Evolutionary conservation across 805 yeast species (phyloP).

Genomic region (Candida easanensis): DNA sequence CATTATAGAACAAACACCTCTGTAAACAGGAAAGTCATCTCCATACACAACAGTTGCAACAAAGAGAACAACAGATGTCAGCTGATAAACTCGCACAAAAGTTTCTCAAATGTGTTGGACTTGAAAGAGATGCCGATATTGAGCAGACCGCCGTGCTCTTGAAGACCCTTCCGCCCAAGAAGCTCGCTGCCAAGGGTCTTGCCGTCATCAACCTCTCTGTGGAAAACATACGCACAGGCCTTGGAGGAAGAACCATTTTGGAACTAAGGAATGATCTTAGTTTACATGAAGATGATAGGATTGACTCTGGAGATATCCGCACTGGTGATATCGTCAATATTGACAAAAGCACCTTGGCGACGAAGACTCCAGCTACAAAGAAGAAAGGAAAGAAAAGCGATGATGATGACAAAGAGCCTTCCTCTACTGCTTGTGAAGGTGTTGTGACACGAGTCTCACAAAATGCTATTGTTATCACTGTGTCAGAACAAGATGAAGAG

Average conservation of each 20-base stretch:
- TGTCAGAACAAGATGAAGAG: conserved; percentile 56
- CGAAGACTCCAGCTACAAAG: not conserved
- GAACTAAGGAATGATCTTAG: conserved; percentile 60
- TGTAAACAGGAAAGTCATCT: no score
- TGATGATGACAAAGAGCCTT: conserved; percentile 22
- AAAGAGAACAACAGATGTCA: no score
- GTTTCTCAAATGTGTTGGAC: conserved; percentile 19
- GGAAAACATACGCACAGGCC: conserved; percentile 65
- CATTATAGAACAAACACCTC: no score
- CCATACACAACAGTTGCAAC: no score
- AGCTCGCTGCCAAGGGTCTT: conserved; percentile 66
- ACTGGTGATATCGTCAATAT: conserved; percentile 77
- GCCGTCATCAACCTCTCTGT: conserved; percentile 68
- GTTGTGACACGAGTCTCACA: conserved; percentile 58
- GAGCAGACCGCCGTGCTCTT: conserved; percentile 36
- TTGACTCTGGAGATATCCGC: conserved; percentile 51
- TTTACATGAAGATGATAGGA: conserved; percentile 32
- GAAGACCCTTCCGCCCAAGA: conserved; percentile 53
- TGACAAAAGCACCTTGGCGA: conserved; percentile 35
- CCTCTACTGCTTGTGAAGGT: conserved; percentile 45
- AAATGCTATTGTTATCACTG: conserved; percentile 51
- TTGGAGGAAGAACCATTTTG: conserved; percentile 70
- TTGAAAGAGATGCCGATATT: conserved; percentile 23
- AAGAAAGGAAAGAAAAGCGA: conserved; percentile 18
- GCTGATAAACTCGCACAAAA: conserved; percentile 13